Percentiles rank a stretch among this genome's conserved stretches.
Evolutionary conservation across 805 yeast species (phyloP).

Genomic region (Isabelozyma rhagii): DNA sequence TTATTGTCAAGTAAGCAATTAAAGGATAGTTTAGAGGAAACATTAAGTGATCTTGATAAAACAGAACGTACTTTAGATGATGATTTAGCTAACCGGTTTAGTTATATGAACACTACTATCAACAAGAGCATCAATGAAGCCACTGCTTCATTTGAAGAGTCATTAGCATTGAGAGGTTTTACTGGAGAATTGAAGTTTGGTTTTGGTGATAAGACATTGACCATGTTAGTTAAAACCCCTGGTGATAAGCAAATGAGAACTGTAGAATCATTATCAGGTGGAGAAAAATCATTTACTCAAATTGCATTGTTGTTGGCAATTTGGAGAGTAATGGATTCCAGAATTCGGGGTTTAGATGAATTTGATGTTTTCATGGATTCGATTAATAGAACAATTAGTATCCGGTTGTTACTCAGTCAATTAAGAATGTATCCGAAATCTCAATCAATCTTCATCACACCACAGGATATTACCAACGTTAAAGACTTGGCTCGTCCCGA

Average conservation of each 20-base stretch:
- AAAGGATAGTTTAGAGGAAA: conserved; percentile 40
- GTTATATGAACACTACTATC: conserved; percentile 30
- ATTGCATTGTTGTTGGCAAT: conserved; percentile 82
- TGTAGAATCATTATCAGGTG: conserved; percentile 88
- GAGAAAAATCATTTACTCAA: conserved; percentile 93
- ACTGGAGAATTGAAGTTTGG: conserved; percentile 70
- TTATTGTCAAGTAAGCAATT: conserved; percentile 42
- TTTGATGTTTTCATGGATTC: conserved; percentile 98
- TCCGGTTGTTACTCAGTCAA: conserved; percentile 68
- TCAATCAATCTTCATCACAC: conserved; percentile 91
- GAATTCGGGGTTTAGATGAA: conserved; percentile 89
- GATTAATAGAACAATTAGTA: conserved; percentile 77
- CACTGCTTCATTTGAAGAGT: conserved; percentile 47
- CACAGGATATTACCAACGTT: conserved; percentile 79
- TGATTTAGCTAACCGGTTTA: conserved; percentile 30
- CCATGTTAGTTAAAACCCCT: conserved; percentile 60
- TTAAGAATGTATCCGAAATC: conserved; percentile 61
- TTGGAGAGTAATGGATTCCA: conserved; percentile 90
- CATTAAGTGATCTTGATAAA: conserved; percentile 30
- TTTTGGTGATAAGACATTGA: conserved; percentile 46
- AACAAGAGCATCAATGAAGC: conserved; percentile 29
- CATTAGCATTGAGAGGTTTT: conserved; percentile 66
- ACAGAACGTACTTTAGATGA: conserved; percentile 21
- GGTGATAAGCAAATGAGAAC: conserved; percentile 58
- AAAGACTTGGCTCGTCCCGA: conserved; percentile 52